Evolutionary conservation across 768 basidiomycete species (phyloP), one percentile per base, ranked within the genome.

Genomic region (Galerina sulciceps): DNA sequence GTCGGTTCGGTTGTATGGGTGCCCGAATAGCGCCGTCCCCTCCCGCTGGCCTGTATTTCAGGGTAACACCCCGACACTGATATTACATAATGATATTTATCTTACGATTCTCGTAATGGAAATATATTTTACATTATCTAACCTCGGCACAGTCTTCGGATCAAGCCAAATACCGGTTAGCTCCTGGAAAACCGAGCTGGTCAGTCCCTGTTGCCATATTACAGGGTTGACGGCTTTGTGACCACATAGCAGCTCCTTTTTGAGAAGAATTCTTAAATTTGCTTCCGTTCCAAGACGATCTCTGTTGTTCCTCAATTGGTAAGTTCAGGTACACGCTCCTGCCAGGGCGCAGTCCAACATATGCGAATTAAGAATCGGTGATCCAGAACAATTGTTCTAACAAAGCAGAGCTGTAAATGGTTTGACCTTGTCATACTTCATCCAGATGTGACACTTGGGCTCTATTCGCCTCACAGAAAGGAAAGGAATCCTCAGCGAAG

Each of bases 201-300:
- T n/a, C n/a, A n/a, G n/a, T n/a, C n/a, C n/a, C n/a, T n/a, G n/a
- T n/a, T n/a, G n/a, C n/a, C n/a, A n/a, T n/a, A n/a, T n/a, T n/a
- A n/a, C 60, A 65, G 63, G 60, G 63, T 53, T 46, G 60, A 49
- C 60, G 60, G 60, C 34, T 53, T 53, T 55, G 41, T 54, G 41
- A 22, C 35, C 11, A 26, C 41, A 42, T 54, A 48, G 37, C 41
- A 41, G 37, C 47, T 59, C 63, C 61, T 14, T 51, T 61, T 65
- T 60, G 52, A 57, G 58, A 15, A 55, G 20, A 38, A 57, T 44
- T 49, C 17, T 40, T 51, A 50, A 62, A 62, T 65, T 65, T 65
- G 58, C 60, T 59, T 65, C 64, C 60, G 64, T 44, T 60, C 49
- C 56, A 51, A 63, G 52, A 42, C 36, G 26, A 47, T 51, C 26